Evolutionary conservation across 768 basidiomycete genomes (phyloP).

Genomic region (Lyophyllum semitale): DNA sequence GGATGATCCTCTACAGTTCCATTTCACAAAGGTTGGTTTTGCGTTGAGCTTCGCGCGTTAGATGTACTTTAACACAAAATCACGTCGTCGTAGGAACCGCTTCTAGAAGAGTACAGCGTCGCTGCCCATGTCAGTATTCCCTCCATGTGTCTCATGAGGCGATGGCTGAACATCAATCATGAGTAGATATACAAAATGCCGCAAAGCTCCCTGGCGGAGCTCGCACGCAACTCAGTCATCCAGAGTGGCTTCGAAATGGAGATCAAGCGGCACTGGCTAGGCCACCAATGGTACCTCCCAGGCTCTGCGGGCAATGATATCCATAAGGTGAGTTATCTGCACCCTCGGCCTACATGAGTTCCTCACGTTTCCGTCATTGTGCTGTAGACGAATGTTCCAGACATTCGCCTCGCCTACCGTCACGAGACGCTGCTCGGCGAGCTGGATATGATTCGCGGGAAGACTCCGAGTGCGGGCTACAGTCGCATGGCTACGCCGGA

Average conservation of each 20-base stretch:
- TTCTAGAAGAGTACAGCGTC: conserved; percentile 96
- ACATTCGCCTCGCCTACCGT: conserved; percentile 88
- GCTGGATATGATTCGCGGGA: conserved; percentile 62
- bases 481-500: conserved; percentile 12
- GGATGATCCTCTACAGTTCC: conserved; percentile 95
- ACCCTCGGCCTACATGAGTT: not conserved
- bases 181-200: conserved; percentile 94
- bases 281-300: conserved; percentile 89
- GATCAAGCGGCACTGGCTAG: conserved; percentile 93
- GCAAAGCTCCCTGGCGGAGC: conserved; percentile 90
- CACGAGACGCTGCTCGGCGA: conserved; percentile 89
- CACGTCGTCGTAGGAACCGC: conserved; percentile 64
- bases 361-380: conserved; percentile 1
- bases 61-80: conserved; percentile 10
- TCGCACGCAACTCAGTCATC: conserved; percentile 96
- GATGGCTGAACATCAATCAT: not conserved
- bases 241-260: conserved; percentile 99
- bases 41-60: not conserved
- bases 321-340: conserved; percentile 66
- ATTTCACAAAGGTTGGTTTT: conserved; percentile 84
- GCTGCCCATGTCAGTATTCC: conserved; percentile 80
- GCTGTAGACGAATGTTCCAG: conserved; percentile 91
- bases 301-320: conserved; percentile 96
- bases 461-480: conserved; percentile 4
- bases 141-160: not conserved